Evolutionary conservation across 1,139 yeast species (phyloP).

Genomic region (Lodderomyces metapsilosis): DNA sequence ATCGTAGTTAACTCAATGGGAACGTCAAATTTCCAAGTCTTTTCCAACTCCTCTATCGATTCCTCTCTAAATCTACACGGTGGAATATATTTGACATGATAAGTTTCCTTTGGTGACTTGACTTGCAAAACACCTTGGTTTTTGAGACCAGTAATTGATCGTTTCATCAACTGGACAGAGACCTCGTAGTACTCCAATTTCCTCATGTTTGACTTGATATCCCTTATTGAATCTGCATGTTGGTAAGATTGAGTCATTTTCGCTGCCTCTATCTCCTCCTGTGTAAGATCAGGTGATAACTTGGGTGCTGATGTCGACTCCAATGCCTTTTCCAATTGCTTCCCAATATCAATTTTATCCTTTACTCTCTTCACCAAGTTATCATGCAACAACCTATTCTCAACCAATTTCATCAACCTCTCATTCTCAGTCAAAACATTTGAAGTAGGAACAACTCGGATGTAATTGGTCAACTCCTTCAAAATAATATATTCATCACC

Average conservation of each 20-base stretch:
- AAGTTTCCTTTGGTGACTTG: conserved; percentile 27
- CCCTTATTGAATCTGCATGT: conserved; percentile 9
- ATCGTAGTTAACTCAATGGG: conserved; percentile 25
- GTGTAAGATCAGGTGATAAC: conserved; percentile 11
- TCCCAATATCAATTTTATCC: conserved; percentile 27
- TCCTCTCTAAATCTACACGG: conserved; percentile 25
- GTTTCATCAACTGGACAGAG: conserved; percentile 17
- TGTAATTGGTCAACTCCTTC: conserved; percentile 27
- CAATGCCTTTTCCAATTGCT: conserved; percentile 20
- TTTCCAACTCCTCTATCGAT: conserved; percentile 12
- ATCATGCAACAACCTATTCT: conserved; percentile 23
- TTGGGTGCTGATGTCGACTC: conserved; percentile 11
- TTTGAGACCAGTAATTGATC: conserved; percentile 15
- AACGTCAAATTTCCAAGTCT: conserved; percentile 28
- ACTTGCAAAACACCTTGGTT: conserved; percentile 21
- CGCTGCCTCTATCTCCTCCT: conserved; percentile 19
- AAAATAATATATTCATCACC: conserved; percentile 46
- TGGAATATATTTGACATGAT: conserved; percentile 31
- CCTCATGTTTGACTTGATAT: conserved; percentile 12
- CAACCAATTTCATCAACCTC: conserved; percentile 17
- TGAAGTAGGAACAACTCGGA: conserved; percentile 32
- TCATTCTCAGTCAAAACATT: conserved; percentile 13
- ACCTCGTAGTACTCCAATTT: conserved; percentile 15
- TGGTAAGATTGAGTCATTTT: conserved; percentile 22
- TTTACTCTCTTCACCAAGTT: conserved; percentile 28